These are phyloP conservation scores for Cladosporium sp. DNA, from an alignment of 2,329 filamentous ascomycete species.

Conservation along the genomic window DNA sequence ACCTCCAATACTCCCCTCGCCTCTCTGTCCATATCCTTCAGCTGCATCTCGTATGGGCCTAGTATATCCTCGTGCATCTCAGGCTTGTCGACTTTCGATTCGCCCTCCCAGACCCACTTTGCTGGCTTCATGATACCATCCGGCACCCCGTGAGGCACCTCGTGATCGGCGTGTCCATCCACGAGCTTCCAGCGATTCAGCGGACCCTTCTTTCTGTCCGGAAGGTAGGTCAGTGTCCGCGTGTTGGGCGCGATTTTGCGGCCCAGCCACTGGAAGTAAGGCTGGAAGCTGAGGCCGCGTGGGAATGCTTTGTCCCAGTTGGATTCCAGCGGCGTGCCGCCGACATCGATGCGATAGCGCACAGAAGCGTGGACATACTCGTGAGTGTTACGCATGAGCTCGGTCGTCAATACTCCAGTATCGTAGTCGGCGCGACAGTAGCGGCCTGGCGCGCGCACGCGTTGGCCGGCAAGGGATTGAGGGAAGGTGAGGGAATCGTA, in stretches of 20 bases:
- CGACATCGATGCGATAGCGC: slow-evolving; percentile 37
- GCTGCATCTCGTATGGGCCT: slow-evolving; percentile 12
- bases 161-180: slow-evolving; percentile 30
- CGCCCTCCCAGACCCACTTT: slow-evolving; percentile 11
- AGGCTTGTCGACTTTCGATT: neutral
- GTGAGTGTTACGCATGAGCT: slow-evolving; percentile 33
- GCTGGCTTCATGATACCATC: neutral
- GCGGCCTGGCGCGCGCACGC: slow-evolving; percentile 33
- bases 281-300: slow-evolving; percentile 24
- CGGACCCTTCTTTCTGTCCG: slow-evolving; percentile 26
- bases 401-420: slow-evolving; percentile 26
- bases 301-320: slow-evolving; percentile 27
- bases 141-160: slow-evolving; percentile 4
- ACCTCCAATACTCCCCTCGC: slow-evolving; percentile 15
- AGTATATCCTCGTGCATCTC: slow-evolving; percentile 17
- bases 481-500: slow-evolving; percentile 39
- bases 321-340: slow-evolving; percentile 32
- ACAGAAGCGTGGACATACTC: slow-evolving; percentile 40
- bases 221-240: slow-evolving; percentile 26
- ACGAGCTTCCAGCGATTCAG: slow-evolving; percentile 35
- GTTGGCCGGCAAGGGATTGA: slow-evolving; percentile 32
- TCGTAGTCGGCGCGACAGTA: slow-evolving; percentile 34
- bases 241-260: slow-evolving; percentile 24
- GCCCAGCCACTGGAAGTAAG: slow-evolving; percentile 23
- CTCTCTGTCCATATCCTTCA: slow-evolving; percentile 19